Base-by-base conservation (phyloP, 2,329 filamentous ascomycete species). In the Penicillium palitans region DNA sequence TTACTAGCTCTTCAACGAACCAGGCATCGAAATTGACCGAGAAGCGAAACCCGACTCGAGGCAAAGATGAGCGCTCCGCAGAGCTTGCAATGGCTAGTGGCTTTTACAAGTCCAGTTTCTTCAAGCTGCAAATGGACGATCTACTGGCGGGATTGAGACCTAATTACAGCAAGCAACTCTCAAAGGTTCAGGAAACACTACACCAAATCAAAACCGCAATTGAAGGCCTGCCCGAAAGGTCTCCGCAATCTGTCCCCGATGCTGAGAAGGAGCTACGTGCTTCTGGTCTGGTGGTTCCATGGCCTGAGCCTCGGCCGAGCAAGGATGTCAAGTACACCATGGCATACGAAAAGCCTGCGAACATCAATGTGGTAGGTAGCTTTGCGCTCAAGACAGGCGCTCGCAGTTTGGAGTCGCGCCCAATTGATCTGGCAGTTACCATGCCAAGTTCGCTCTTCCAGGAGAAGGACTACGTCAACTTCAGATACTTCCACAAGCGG, bases 401-500 rank as follows among this genome's bases (percentile, higher is more conserved):
- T 58, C 90, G 89, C 68, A 80, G 82, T 27, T 65, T 75, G 77
- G 49, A 74, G 73, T 60, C 61, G 27, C 77, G 87, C 27, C 80
- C 83, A 17, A 81, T 97, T 59, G 93, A 98, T 74, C 85, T 98
- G 83, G 87, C 93, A 6, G 86, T 96, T 17, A 89, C 90, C 48
- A 96, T 99, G 86, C 93, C 95, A 6, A 67, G 79, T 57, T 78
- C 83, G 1, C 77, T 96, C 13, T 93, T 98, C 68, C 91, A 96
- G 70, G 90, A 96, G 45, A 98, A 98, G 76, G 95, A 99, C 75
- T 97, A 93, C 72, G 82, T 93, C 50, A 92, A 96, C 73, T 84
- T 95, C 79, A 86, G 95, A 61, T 98, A 96, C 77, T 96, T 97
- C 71, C 93, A 97, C 78, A 96, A 96, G 70, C 83, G 93, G 62